These are phyloP conservation scores for Hansenula lynferdii DNA, from an alignment of 1,139 yeast species.

Conservation along the genomic window DNA sequence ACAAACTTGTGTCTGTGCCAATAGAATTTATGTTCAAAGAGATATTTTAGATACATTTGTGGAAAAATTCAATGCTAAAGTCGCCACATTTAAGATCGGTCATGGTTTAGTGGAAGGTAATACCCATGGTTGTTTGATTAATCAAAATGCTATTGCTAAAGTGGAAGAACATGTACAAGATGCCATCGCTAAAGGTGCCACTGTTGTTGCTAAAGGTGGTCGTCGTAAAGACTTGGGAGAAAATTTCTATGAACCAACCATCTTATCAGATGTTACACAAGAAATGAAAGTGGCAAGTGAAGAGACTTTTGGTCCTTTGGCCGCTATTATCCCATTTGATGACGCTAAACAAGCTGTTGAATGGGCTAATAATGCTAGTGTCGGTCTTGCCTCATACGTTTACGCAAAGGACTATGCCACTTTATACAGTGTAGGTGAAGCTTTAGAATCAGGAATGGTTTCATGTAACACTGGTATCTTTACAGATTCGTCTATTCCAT, in stretches of 20 bases:
- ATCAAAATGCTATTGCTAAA: slow-evolving; percentile 58
- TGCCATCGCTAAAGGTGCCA: slow-evolving; percentile 71
- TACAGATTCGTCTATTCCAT: slow-evolving; percentile 69
- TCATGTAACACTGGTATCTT: slow-evolving; percentile 72
- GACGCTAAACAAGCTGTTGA: slow-evolving; percentile 64
- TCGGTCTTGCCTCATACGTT: slow-evolving; percentile 79
- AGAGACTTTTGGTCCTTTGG: slow-evolving; percentile 91
- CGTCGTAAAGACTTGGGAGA: slow-evolving; percentile 63
- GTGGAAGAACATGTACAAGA: slow-evolving; percentile 70
- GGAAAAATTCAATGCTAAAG: slow-evolving; percentile 44
- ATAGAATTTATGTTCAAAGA: slow-evolving; percentile 65
- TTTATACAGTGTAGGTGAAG: slow-evolving; percentile 63
- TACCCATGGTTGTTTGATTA: slow-evolving; percentile 85
- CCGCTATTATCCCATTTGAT: slow-evolving; percentile 65
- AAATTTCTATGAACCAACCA: slow-evolving; percentile 73
- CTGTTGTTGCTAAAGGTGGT: slow-evolving; percentile 60
- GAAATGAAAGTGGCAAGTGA: slow-evolving; percentile 61
- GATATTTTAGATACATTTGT: slow-evolving; percentile 58
- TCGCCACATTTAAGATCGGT: slow-evolving; percentile 58
- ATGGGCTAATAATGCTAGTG: slow-evolving; percentile 63
- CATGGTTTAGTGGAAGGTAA: slow-evolving; percentile 61
- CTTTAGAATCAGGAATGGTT: slow-evolving; percentile 76
- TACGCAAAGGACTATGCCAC: slow-evolving; percentile 63
- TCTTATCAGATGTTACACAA: slow-evolving; percentile 58
- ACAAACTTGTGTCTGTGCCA: slow-evolving; percentile 82